These are phyloP conservation scores for Cryptosporidium meleagridis DNA, from an alignment of 169 alveolate genomes.

Conservation along the genomic window DNA sequence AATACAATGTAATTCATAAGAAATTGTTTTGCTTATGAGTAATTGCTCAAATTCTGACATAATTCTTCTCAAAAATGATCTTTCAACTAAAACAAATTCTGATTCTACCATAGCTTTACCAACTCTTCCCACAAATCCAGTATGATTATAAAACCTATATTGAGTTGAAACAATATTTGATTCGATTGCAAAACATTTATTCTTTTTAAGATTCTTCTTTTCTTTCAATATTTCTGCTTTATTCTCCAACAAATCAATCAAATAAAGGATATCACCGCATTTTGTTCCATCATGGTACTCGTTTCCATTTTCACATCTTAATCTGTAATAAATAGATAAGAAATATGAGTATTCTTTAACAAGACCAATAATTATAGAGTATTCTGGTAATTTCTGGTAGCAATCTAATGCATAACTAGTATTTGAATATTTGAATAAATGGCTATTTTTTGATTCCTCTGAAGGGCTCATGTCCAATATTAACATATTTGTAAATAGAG, in stretches of 20 bases:
- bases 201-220: neutral
- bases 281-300: constrained; percentile 51
- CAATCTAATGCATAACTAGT: constrained; percentile 40
- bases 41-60: constrained; percentile 19
- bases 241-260: constrained; percentile 31
- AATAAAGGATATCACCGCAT: constrained; percentile 30
- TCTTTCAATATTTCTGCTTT: constrained; percentile 43
- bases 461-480: constrained; percentile 11
- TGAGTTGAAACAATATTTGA: constrained; percentile 28
- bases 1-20: constrained; percentile 24
- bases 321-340: constrained; percentile 2
- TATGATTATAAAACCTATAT: constrained; percentile 1
- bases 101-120: neutral
- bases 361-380: constrained; percentile 12
- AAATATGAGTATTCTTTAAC: constrained; percentile 40
- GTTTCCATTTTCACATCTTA: constrained; percentile 27
- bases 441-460: neutral
- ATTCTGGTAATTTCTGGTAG: constrained; percentile 20
- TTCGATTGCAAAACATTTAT: constrained; percentile 20
- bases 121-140: constrained; percentile 34
- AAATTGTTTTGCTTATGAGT: neutral
- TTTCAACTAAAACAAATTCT: constrained; percentile 24
- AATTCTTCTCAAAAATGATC: constrained; percentile 31
- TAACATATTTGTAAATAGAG: neutral
- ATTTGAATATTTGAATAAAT: constrained; percentile 3